Evolutionary conservation across 225 moss, liverwort and hornwort species (phyloP).

Genomic region (Straminergon stramineum): DNA sequence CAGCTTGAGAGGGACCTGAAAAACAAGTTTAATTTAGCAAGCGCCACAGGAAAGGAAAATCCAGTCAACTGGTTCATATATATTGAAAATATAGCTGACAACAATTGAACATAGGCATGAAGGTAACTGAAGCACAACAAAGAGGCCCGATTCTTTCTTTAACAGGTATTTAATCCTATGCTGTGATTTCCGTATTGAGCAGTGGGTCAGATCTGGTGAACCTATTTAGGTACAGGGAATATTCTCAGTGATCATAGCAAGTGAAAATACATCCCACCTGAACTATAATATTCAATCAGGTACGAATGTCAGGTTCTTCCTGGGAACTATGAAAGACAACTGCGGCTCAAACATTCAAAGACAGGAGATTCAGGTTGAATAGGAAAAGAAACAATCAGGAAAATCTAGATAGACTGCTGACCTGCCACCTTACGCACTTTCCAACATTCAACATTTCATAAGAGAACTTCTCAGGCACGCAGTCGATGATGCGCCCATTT

Average conservation of each 20-base stretch:
- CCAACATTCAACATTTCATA: conserved; percentile 57
- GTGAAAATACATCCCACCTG: not conserved
- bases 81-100: not conserved
- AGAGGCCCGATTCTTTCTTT: not conserved
- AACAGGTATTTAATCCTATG: not conserved
- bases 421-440: conserved; percentile 50
- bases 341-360: not conserved
- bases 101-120: not conserved
- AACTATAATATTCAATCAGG: not conserved
- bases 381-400: not conserved
- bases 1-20: conserved; percentile 78
- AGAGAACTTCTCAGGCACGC: conserved; percentile 52
- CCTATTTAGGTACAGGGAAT: not conserved
- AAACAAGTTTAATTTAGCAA: not conserved
- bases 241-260: not conserved
- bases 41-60: not conserved
- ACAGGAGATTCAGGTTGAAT: not conserved
- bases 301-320: not conserved
- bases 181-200: not conserved
- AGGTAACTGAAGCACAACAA: not conserved
- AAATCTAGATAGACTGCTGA: not conserved
- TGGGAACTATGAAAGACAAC: not conserved
- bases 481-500: conserved; percentile 39
- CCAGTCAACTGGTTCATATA: not conserved
- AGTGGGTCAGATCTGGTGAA: not conserved